These are phyloP conservation scores for Geotrichum europaeum DNA, from an alignment of 1,139 yeast species.

Conservation along the genomic window DNA sequence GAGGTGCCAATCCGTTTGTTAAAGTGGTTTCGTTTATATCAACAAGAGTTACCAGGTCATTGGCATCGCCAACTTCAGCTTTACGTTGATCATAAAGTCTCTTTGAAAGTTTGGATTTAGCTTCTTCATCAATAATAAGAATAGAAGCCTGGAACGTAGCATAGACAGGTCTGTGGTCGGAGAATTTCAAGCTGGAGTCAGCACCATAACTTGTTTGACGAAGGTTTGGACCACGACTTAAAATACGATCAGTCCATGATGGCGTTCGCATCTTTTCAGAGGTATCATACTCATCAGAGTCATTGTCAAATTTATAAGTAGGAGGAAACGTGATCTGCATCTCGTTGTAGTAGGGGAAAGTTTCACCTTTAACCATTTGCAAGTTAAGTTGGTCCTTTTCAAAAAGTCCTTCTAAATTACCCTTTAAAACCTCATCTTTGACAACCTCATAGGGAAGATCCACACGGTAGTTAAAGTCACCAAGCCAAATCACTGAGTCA, in stretches of 20 bases:
- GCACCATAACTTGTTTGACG: slow-evolving; percentile 62
- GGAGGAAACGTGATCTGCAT: slow-evolving; percentile 75
- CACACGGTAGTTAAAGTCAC: slow-evolving; percentile 90
- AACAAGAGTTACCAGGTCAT: slow-evolving; percentile 30
- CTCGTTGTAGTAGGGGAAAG: slow-evolving; percentile 80
- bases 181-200: slow-evolving; percentile 57
- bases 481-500: slow-evolving; percentile 87
- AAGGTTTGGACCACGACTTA: slow-evolving; percentile 49
- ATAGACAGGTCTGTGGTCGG: slow-evolving; percentile 92
- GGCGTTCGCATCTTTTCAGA: slow-evolving; percentile 91
- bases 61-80: slow-evolving; percentile 36
- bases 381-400: slow-evolving; percentile 74
- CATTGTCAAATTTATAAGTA: slow-evolving; percentile 90
- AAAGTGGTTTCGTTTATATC: slow-evolving; percentile 35
- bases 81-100: slow-evolving; percentile 49
- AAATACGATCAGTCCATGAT: slow-evolving; percentile 90
- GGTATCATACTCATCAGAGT: slow-evolving; percentile 75
- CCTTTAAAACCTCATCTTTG: slow-evolving; percentile 46
- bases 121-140: slow-evolving; percentile 59
- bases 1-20: slow-evolving; percentile 63
- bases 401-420: slow-evolving; percentile 47
- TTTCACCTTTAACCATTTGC: slow-evolving; percentile 81
- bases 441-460: slow-evolving; percentile 71
- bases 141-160: slow-evolving; percentile 67
- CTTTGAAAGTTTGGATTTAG: slow-evolving; percentile 52